Evolutionary conservation across 768 basidiomycete genomes (phyloP), one percentile per base, ranked within the genome.

Genomic region (Candolleomyces efflorescens): DNA sequence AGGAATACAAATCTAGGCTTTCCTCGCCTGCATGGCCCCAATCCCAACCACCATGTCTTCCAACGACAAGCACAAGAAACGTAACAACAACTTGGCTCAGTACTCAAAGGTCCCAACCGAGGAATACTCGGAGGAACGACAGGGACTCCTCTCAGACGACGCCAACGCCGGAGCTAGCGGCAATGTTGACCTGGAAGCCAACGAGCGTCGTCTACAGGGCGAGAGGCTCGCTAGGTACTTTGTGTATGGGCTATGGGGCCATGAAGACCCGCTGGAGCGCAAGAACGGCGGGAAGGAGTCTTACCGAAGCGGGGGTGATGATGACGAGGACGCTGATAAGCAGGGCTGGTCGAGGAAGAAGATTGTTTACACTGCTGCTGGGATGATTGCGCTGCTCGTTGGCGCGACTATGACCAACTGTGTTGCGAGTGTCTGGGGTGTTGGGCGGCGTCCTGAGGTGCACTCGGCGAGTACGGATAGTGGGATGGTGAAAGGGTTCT

Each of bases 371-470:
- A 73, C 68, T 39, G 79, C 80, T 18, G 54, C 66, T 17, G 65
- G 61, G 44, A 67, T 82, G 53, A 78, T 82, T 45, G 62, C 65
- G 7, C 71, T 82, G 20, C 67, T 83, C 15, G 56, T 81, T 12
- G 70, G 73, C 24, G 81, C 78, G 1, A 71, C 71, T 10, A 20
- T 53, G 51, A 53, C 51, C n/a, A 53, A 53, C n/a, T 53, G 51
- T 39, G 37, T 53, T 11, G 17, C 36, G 24, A 26, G 49, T 17
- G n/a, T 32, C 65, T 72, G 32, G 63, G 63, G 18, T 63, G 64
- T 39, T 61, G 68, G 45, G 50, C 32, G 32, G 2, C 32, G 32
- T 32, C 32, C 32, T 32, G 32, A 32, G 32, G 32, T 5, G 11
- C 32, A 32, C 32, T 32, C 32, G 11, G 2, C 32, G 32, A 32